These are phyloP conservation scores for Russula vinacea DNA, from an alignment of 768 basidiomycete species.

Conservation along the genomic window DNA sequence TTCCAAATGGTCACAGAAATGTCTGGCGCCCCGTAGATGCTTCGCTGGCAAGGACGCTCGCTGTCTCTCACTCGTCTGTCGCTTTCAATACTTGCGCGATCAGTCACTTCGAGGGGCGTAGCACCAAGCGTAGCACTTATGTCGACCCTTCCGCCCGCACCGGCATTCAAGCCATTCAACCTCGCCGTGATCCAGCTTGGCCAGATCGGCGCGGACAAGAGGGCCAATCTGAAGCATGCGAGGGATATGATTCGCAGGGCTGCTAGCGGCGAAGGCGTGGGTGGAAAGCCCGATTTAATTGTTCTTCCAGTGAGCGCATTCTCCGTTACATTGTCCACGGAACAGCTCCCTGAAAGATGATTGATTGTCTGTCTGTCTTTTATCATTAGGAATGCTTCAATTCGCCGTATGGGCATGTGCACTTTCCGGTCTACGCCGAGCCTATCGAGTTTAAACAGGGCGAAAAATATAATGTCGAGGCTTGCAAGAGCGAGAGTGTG, in stretches of 20 bases:
- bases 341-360: background rate
- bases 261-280: constrained; percentile 37
- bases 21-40: constrained; percentile 3
- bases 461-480: constrained; percentile 52
- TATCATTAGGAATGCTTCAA: constrained; percentile 80
- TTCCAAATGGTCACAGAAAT: background rate
- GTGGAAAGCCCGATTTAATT: constrained; percentile 67
- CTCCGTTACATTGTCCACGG: background rate
- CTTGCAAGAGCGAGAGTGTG: constrained; percentile 69
- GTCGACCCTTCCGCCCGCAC: constrained; percentile 31
- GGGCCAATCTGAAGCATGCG: constrained; percentile 79
- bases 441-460: constrained; percentile 61
- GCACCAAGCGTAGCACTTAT: no score
- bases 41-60: constrained; percentile 3
- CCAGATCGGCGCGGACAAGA: constrained; percentile 64
- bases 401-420: constrained; percentile 73
- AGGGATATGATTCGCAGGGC: constrained; percentile 75
- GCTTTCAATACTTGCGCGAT: constrained; percentile 1
- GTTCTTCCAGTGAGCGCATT: constrained; percentile 71
- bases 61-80: background rate
- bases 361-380: background rate
- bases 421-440: constrained; percentile 84
- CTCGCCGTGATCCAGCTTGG: constrained; percentile 91
- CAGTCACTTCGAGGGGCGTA: background rate
- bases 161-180: constrained; percentile 66